phyloP scores from a whole-genome alignment of 441 rosid genomes.

The Mallotus japonicus region DNA sequence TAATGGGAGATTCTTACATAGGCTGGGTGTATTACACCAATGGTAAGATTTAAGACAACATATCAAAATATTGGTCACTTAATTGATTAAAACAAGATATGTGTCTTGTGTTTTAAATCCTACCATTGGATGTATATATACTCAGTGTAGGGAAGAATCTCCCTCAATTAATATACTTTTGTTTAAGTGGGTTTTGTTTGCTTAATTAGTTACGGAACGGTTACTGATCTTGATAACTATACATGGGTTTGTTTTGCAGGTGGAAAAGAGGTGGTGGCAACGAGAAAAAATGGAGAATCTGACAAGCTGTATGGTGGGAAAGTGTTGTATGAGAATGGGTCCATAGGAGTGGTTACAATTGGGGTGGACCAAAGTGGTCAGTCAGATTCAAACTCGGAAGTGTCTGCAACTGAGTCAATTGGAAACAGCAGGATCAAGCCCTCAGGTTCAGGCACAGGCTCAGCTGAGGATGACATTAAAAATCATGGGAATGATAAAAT shows the following conservation, averaged over 20 bases:
- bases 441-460: slow-evolving; percentile 16
- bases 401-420: slow-evolving; percentile 48
- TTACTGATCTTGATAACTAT: not conserved
- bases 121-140: too few species aligned
- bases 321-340: slow-evolving; percentile 19
- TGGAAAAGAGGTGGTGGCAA: slow-evolving; percentile 24
- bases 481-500: slow-evolving; percentile 22
- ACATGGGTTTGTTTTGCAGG: slow-evolving; percentile 30
- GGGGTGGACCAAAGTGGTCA: slow-evolving; percentile 32
- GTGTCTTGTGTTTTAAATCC: too few species aligned
- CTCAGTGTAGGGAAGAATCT: too few species aligned
- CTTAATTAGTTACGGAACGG: not conserved
- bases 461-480: slow-evolving; percentile 14
- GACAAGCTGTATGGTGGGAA: slow-evolving; percentile 25
- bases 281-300: slow-evolving; percentile 17
- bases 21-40: too few species aligned
- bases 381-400: slow-evolving; percentile 64
- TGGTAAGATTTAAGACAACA: too few species aligned
- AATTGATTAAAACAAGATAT: too few species aligned
- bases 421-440: slow-evolving; percentile 33
- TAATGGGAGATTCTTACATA: too few species aligned
- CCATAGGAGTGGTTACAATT: slow-evolving; percentile 19
- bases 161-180: not conserved
- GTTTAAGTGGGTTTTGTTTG: not conserved
- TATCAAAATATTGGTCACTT: too few species aligned